phyloP scores from a whole-genome alignment of 306 rosid genomes.

The Cucurbita argyrosperma region DNA sequence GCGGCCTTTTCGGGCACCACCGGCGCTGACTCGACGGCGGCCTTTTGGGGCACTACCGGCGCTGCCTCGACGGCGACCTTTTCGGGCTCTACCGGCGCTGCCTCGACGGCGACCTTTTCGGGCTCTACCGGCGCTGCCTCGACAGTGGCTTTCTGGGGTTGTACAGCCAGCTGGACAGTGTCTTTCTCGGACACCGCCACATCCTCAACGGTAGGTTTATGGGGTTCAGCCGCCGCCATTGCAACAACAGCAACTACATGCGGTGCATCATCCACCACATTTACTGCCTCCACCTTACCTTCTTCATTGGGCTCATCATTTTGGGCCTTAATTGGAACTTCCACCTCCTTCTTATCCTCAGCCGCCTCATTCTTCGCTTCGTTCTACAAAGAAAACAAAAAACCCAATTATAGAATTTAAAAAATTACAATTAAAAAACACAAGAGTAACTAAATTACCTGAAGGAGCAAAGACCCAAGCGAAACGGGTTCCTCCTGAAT shows the following conservation, averaged over 20 bases:
- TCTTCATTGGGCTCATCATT: background rate
- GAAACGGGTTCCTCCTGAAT: background rate
- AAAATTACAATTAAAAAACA: too few species aligned
- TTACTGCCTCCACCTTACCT: background rate
- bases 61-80: background rate
- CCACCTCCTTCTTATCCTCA: background rate
- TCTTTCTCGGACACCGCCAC: background rate
- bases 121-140: background rate
- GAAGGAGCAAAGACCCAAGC: background rate
- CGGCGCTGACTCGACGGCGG: background rate
- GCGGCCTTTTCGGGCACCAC: too few species aligned
- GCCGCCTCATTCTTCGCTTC: too few species aligned
- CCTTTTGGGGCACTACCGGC: background rate
- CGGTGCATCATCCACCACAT: background rate
- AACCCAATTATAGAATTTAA: too few species aligned
- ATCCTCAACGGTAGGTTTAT: background rate
- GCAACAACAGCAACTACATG: background rate
- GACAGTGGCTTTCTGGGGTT: background rate
- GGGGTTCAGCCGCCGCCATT: background rate
- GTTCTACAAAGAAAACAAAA: too few species aligned
- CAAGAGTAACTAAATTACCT: background rate
- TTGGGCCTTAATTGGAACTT: background rate
- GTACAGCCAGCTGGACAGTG: background rate
- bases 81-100: background rate
- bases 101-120: background rate